Evolutionary conservation across 2,329 filamentous ascomycete species (phyloP), one percentile per base, ranked within the genome.

Genomic region (Arthroderma uncinatum): DNA sequence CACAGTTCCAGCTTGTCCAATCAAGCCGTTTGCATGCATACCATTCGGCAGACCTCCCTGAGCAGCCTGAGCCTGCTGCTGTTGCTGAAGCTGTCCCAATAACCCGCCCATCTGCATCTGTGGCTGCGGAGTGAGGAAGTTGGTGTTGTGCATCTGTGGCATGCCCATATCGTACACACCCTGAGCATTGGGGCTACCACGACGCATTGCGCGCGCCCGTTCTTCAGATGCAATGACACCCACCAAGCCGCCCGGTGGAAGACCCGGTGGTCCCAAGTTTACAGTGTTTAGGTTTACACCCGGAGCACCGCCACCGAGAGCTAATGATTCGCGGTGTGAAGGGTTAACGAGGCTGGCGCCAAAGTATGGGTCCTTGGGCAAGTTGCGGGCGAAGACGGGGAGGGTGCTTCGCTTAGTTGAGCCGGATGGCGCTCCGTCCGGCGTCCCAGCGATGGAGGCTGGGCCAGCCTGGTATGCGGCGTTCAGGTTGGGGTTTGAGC

Each of bases 141-240:
- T 48, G 44, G 44, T 48, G 23, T 48, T 34, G 33, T 34, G 44
- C 4, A 42, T 60, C 63, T 57, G 62, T 2, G 44, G 25, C 14
- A 21, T 12, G 14, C 16, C 7, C 23, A 48, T 28, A 4, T 60
- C 63, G 65, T 64, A 19, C 61, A 61, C 39, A 58, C 60, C 61
- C 53, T 86, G 83, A 16, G 82, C 70, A 59, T 86, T 87, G 2
- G 89, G 87, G 65, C 86, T 93, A 34, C 87, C 89, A 66, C 89
- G 79, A 64, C 89, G 79, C 77, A 89, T 78, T 30, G 89, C 89
- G 62, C 85, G 81, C 40, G 86, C 85, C 52, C 88, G 81, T 70
- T 95, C 89, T 71, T 95, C 89, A 55, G 77, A 86, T 34, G 88
- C 88, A 71, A 95, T 95, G 7, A 95, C 88, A 8, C 89, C 89